Evolutionary conservation across 2,329 filamentous ascomycete species (phyloP).

Genomic region (Hypoxylon sp.): DNA sequence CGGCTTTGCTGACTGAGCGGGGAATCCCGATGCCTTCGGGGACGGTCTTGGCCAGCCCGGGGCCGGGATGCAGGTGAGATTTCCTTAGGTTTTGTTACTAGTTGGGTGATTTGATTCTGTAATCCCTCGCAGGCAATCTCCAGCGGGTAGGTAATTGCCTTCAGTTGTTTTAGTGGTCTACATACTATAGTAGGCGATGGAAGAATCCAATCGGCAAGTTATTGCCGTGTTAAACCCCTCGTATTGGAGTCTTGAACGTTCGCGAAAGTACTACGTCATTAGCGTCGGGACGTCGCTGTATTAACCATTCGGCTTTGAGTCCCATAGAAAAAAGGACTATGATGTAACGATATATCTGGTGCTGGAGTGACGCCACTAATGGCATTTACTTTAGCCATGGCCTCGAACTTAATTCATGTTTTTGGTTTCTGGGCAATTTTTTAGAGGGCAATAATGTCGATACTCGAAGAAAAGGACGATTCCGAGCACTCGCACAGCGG

Average conservation of each 20-base stretch:
- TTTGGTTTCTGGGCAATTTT: slow-evolving; percentile 2
- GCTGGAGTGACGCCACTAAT: slow-evolving; percentile 10
- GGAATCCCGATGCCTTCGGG: slow-evolving; percentile 12
- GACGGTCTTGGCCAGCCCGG: slow-evolving; percentile 18
- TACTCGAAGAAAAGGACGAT: slow-evolving; percentile 21
- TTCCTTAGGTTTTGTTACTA: slow-evolving; percentile 7
- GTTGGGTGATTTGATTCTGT: neutral
- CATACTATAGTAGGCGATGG: neutral
- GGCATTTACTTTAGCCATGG: slow-evolving; percentile 1
- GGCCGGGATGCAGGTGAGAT: neutral
- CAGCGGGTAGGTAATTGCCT: neutral
- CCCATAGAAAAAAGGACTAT: slow-evolving; percentile 7
- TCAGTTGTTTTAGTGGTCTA: neutral
- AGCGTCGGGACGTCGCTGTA: neutral
- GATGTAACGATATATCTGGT: slow-evolving; percentile 25
- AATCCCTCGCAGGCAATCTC: neutral
- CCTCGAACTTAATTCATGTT: neutral
- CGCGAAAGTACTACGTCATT: slow-evolving; percentile 24
- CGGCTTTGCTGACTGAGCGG: neutral
- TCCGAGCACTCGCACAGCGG: slow-evolving; percentile 12
- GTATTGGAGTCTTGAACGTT: slow-evolving; percentile 1
- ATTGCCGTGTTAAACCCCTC: slow-evolving; percentile 1
- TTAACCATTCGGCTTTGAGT: slow-evolving; percentile 7
- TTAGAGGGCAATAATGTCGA: slow-evolving; percentile 16
- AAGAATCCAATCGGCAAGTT: neutral